A percentile compares a stretch with the other conserved stretches of the same genome.
Conservation (phyloP, 768 basidiomycete species). For the Agrocybe praecox region DNA sequence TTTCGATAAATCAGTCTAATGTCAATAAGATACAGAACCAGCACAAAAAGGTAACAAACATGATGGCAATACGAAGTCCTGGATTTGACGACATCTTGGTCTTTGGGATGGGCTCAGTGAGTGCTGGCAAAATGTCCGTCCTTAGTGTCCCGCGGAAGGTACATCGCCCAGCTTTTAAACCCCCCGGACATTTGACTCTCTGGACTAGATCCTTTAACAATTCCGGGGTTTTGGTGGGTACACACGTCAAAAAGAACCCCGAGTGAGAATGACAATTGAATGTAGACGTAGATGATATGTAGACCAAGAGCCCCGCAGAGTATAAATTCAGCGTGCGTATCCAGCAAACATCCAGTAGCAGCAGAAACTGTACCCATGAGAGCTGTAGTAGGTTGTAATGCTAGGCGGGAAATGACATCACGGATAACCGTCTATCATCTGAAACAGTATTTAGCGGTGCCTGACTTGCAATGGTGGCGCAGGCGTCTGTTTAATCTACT, state of each 20-base stretch:
- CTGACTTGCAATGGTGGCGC: no score
- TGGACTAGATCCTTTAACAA: background rate
- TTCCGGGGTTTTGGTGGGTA: background rate
- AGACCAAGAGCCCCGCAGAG: background rate
- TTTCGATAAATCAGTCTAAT: background rate
- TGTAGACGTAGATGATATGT: background rate
- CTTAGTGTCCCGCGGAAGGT: background rate
- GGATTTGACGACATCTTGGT: background rate
- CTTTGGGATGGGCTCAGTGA: no score
- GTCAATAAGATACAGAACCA: background rate
- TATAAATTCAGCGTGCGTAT: no score
- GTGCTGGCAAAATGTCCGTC: no score
- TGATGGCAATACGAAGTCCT: conserved; percentile 14
- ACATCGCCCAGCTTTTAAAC: background rate
- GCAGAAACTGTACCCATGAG: no score
- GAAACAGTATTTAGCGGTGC: no score
- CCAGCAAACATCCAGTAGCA: no score
- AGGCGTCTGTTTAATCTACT: no score
- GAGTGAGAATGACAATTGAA: background rate
- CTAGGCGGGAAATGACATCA: no score
- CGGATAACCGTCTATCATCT: no score
- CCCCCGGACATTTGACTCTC: background rate
- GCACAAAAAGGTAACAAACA: conserved; percentile 6
- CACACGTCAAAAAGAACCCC: background rate
- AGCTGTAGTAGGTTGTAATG: no score